Base-by-base conservation (phyloP, 2,329 filamentous ascomycete genomes). In the Cladophialophora carrionii region DNA sequence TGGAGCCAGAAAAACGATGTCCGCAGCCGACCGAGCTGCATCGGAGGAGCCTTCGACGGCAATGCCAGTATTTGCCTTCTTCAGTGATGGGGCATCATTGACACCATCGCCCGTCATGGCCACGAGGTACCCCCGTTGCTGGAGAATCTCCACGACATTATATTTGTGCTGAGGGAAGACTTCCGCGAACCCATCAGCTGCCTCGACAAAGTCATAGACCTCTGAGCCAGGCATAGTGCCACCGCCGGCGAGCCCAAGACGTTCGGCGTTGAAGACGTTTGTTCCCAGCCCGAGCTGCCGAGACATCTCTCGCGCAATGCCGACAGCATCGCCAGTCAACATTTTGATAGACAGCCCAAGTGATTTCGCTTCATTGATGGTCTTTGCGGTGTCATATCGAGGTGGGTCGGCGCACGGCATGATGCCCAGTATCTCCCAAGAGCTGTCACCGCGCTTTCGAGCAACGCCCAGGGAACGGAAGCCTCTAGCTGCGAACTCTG, bases 51-150 rank as follows among this genome's bases (percentile, higher is more conserved):
- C 92, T 82, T 96, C 91, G 74, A 96, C 92, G 70, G 92, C 92
- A 81, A 96, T 96, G 84, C 92, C 92, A 74, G 91, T 96, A 81
- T 96, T 91, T n/a, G 92, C 92, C 84, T 93, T 96, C 84, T 96
- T 96, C 76, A 96, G 83, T 32, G 91, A 96, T 70, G 92, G 91
- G 70, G 92, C 92, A 79, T 96, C 92, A 81, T 96, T 96, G 81
- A 96, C 92, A 85, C 92, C 92, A 73, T 96, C 92, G 84, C 92
- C 92, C 80, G 92, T 96, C 92, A 96, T 96, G 77, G 92, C 92
- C 80, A 96, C 92, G 48, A 96, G 87, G 80, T 96, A 93, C 71
- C 92, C 92, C 87, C 92, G 90, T 82, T 94, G 90, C 82, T 96
- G 92, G 57, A 96, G 86, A 75, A 96, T 96, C 80, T 96, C 91